Evolutionary conservation across 257 asterid species (phyloP).

Genomic region (Solanum neorickii): DNA sequence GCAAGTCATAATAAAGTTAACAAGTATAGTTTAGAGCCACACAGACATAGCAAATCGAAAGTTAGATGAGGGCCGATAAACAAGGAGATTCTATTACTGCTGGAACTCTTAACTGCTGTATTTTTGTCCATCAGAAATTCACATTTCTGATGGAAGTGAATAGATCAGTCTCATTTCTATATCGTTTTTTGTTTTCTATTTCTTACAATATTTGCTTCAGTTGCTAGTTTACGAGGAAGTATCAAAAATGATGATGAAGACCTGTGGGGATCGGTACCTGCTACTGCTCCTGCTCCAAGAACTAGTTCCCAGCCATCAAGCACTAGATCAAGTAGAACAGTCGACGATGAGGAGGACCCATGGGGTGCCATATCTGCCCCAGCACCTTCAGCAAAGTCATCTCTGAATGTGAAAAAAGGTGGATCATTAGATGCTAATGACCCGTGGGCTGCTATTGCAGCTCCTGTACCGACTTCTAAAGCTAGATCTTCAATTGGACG

Average conservation of each 20-base stretch:
- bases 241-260: constrained; percentile 42
- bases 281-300: constrained; percentile 27
- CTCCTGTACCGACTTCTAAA: constrained; percentile 61
- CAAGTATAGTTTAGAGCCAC: not conserved
- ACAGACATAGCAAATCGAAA: not conserved
- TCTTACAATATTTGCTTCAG: constrained; percentile 31
- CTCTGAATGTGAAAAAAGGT: constrained; percentile 1
- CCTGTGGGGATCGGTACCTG: constrained; percentile 48
- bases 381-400: constrained; percentile 28
- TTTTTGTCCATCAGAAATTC: not conserved
- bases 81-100: not conserved
- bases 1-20: not conserved
- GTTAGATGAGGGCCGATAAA: not conserved
- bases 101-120: not conserved
- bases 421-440: constrained; percentile 16
- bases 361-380: constrained; percentile 50
- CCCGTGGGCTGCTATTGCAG: constrained; percentile 48
- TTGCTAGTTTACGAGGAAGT: constrained; percentile 42
- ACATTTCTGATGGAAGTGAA: not conserved
- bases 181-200: not conserved
- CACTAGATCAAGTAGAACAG: constrained; percentile 19
- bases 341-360: constrained; percentile 44
- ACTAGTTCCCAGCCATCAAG: constrained; percentile 16
- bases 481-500: constrained; percentile 59
- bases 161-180: not conserved